Base-by-base conservation (phyloP, 257 asterid genomes). In the Petunia axillaris region DNA sequence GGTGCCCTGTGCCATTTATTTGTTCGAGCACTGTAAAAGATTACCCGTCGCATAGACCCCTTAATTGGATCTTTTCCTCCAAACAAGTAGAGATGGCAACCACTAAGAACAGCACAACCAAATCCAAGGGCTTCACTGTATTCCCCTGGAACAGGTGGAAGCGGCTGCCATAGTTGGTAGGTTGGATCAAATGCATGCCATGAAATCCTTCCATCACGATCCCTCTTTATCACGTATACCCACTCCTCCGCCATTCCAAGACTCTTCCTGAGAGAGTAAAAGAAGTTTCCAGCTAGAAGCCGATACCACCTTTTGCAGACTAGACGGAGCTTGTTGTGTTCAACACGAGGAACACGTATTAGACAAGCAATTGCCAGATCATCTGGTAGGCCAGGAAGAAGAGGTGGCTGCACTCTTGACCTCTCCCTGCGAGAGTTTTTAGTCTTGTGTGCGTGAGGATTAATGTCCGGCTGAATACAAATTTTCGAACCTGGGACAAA, bases 1-100 rank as follows among this genome's bases (percentile, higher is more conserved):
- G 89, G 89, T 39, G 91, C 91, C 86, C 91, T 84, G 70, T 83
- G 89, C 91, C 91, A 87, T 78, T 87, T 87, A 82, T 87, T 87
- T 8, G 91, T 87, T 70, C 91, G 76, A 38, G 91, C 87, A 80
- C 86, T 87, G 7, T 87, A 87, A 66, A 85, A 87, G 81, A 87
- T 85, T 43, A 87, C 91, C n/a, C 91, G 87, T 74, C 91, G 79
- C 86, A 87, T 83, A 25, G 91, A 87, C 50, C 91, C 85, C 70
- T 82, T 87, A 2, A 85, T 81, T 37, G 85, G 91, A 80, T 87
- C 91, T 78, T 84, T 87, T 64, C 91, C 91, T 40, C 91, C 91
- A 73, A 87, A 87, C 77, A 87, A 78, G 82, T 87, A 85, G 35
- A 87, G 83, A 75, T 82, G 91, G 81, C 87, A 87, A 39, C 89